Conservation (phyloP, 2,329 filamentous ascomycete genomes). For the Penicillium sp. region DNA sequence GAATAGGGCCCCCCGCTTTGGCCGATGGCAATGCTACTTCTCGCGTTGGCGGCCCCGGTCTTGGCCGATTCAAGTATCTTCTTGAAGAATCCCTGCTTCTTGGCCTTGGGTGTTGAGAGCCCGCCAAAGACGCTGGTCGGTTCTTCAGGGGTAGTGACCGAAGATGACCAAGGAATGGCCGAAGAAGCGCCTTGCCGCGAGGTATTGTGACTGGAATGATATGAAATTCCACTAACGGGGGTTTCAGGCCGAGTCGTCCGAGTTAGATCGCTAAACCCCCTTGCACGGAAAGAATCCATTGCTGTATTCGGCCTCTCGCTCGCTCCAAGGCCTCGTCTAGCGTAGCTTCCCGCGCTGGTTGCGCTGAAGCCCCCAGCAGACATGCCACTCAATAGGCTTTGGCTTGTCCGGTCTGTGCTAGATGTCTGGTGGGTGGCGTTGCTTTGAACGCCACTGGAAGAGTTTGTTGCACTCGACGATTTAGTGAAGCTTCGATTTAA, state of each 20-base stretch:
- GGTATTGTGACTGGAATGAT: conserved; percentile 82
- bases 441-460: conserved; percentile 74
- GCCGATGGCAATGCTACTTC: conserved; percentile 78
- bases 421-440: conserved; percentile 67
- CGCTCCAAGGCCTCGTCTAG: conserved; percentile 66
- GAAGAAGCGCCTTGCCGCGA: conserved; percentile 65
- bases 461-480: conserved; percentile 82
- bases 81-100: conserved; percentile 90
- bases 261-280: conserved; percentile 45
- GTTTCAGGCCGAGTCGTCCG: conserved; percentile 53
- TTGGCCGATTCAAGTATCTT: conserved; percentile 94
- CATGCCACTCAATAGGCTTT: conserved; percentile 90
- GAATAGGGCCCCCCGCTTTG: conserved; percentile 52
- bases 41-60: conserved; percentile 86
- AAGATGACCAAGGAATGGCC: conserved; percentile 62
- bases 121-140: conserved; percentile 75
- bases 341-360: conserved; percentile 92
- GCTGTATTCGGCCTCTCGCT: conserved; percentile 52
- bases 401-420: conserved; percentile 77
- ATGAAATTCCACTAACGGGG: conserved; percentile 76
- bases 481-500: conserved; percentile 83
- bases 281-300: conserved; percentile 44
- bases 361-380: conserved; percentile 92
- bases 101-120: conserved; percentile 73
- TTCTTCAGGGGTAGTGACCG: conserved; percentile 59